A percentile compares a stretch with the other conserved stretches of the same genome.
phyloP scores from a whole-genome alignment of 2,329 filamentous ascomycete genomes.

The Ceratocystis ficicola region DNA sequence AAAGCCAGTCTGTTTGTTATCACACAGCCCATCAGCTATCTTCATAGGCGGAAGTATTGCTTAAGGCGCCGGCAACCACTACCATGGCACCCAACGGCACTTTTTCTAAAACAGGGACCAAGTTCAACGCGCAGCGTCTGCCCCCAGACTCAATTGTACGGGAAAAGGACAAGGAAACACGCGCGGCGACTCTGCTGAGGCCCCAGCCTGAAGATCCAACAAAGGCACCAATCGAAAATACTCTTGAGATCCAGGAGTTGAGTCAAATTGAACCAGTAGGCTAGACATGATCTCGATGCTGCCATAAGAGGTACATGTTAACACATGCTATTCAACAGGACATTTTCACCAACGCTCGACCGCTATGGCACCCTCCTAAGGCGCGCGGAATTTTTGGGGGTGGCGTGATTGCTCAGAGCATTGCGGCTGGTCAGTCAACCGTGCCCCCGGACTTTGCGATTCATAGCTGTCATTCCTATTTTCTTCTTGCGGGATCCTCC shows the following conservation, averaged over 20 bases:
- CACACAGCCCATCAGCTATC: too few species aligned
- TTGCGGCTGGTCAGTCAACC: slow-evolving; percentile 77
- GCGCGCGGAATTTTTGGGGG: slow-evolving; percentile 91
- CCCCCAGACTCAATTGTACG: neutral
- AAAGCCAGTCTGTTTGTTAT: too few species aligned
- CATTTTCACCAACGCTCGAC: slow-evolving; percentile 88
- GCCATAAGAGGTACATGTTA: neutral
- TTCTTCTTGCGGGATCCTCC: slow-evolving; percentile 77
- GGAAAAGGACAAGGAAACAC: slow-evolving; percentile 23
- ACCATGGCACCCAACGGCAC: slow-evolving; percentile 14
- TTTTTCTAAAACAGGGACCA: slow-evolving; percentile 1
- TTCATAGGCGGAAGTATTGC: too few species aligned
- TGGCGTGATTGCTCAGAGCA: slow-evolving; percentile 81
- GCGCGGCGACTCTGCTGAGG: slow-evolving; percentile 41
- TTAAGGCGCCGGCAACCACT: neutral
- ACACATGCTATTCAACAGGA: slow-evolving; percentile 40
- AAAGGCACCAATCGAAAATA: slow-evolving; percentile 77
- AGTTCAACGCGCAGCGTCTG: neutral
- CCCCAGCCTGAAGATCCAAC: slow-evolving; percentile 59
- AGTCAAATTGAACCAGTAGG: slow-evolving; percentile 58
- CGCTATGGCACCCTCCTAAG: slow-evolving; percentile 81
- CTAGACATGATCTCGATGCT: neutral
- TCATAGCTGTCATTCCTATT: slow-evolving; percentile 99
- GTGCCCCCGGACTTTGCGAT: slow-evolving; percentile 68
- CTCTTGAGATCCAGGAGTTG: slow-evolving; percentile 73